Conservation (phyloP, 768 basidiomycete species). For the Galerina marginata region DNA sequence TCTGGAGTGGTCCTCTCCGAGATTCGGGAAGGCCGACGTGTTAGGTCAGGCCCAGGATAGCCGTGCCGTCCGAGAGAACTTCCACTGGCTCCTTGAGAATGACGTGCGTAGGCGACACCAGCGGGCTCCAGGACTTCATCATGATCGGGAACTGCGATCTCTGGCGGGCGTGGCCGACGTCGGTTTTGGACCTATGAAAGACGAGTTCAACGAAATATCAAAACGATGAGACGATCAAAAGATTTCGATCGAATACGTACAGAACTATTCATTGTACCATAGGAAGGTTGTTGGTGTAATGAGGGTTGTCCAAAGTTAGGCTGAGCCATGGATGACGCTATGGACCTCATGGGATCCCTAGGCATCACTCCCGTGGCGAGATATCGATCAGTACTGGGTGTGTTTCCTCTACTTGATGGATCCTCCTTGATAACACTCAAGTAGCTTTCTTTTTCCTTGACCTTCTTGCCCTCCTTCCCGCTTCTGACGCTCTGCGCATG, state of each 20-base stretch:
- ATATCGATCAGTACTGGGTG: constrained; percentile 28
- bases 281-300: constrained; percentile 21
- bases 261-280: constrained; percentile 21
- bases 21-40: constrained; percentile 24
- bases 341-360: constrained; percentile 11
- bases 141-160: constrained; percentile 28
- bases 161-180: constrained; percentile 21
- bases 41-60: constrained; percentile 18
- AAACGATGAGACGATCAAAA: background rate
- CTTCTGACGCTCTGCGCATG: constrained; percentile 30
- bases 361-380: constrained; percentile 9
- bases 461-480: constrained; percentile 25
- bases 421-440: constrained; percentile 48
- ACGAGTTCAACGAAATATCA: background rate
- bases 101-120: constrained; percentile 24
- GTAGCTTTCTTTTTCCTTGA: constrained; percentile 32
- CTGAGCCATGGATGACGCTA: constrained; percentile 17
- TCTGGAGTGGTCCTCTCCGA: constrained; percentile 23
- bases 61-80: background rate
- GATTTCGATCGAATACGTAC: constrained; percentile 14
- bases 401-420: constrained; percentile 36
- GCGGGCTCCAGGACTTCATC: constrained; percentile 21
- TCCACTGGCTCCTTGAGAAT: constrained; percentile 3
- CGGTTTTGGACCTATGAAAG: constrained; percentile 16
- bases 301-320: constrained; percentile 22